Base-by-base conservation (phyloP, 1,284 basidiomycete genomes). In the Tilletia indica region DNA sequence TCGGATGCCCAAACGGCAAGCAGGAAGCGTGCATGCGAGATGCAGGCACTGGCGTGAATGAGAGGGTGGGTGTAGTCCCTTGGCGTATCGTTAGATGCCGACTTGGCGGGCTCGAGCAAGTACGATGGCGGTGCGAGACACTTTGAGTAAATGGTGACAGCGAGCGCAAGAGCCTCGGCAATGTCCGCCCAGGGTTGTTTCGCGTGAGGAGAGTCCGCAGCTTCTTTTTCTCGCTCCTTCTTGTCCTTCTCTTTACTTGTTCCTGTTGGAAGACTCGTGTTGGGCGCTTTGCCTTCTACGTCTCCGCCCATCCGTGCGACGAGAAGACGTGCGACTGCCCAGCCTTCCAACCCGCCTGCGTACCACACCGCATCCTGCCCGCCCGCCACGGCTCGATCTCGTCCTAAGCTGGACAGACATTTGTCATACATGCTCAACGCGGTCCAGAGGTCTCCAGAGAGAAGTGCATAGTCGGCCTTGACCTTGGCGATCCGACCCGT, bases 311-410 rank as follows among this genome's bases (percentile, higher is more conserved):
- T 78, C 2, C 82, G 74, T 14, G 75, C 77, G 0, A 79, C 73
- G 1, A 84, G 73, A 48, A 76, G 74, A 5, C 81, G 69, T 1
- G 82, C 71, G 3, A 83, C 80, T n/a, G 80, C 77, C 71, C 81
- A 83, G 54, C 82, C 82, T 71, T 84, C 82, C 21, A 84, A 73
- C 4, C 79, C 82, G 45, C 76, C 75, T 0, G 82, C 82, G 61
- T 81, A 83, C 82, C 82, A 84, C 3, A 82, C 82, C 1, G 82
- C 81, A 51, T 84, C 82, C 66, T 80, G 80, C 14, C 82, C 82
- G 14, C 82, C 82, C 1, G 82, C 82, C n/a, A 84, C 64, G 16
- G 82, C 82, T 9, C 80, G 71, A 64, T 84, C 82, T 49, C 78
- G 80, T 2, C 77, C 79, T 2, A 80, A 34, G 1, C 63, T 69